Evolutionary conservation across 176 grass and related monocot genomes (phyloP).

Genomic region (Rhynchospora breviuscula): DNA sequence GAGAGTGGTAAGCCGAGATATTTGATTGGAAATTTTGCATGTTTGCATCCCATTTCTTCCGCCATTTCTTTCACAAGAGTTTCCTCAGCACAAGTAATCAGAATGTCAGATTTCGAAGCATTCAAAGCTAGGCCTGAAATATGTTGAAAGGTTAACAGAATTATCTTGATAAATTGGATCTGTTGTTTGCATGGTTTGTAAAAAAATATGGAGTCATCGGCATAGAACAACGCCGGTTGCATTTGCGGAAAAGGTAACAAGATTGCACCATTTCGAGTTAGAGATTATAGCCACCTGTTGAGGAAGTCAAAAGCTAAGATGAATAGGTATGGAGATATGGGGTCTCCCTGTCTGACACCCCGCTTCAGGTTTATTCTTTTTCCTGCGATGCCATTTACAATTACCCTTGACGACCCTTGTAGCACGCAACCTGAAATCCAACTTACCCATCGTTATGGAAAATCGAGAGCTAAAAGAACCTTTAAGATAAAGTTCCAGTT

Average conservation of each 20-base stretch:
- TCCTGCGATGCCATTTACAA: not conserved
- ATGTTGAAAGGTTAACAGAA: not conserved
- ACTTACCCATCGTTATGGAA: no score
- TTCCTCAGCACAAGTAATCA: no score
- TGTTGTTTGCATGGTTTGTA: not conserved
- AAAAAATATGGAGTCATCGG: not conserved
- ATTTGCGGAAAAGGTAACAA: not conserved
- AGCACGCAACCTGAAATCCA: no score
- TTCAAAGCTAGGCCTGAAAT: not conserved
- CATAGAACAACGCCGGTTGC: not conserved
- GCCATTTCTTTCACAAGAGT: no score
- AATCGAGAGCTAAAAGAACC: no score
- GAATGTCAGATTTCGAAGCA: no score
- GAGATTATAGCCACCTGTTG: not conserved
- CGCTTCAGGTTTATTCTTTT: not conserved
- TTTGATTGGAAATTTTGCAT: no score
- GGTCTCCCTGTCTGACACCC: not conserved
- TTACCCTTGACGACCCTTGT: no score
- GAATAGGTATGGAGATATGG: not conserved
- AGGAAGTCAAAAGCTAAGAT: not conserved
- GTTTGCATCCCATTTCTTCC: no score
- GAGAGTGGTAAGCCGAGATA: no score
- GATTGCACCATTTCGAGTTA: not conserved
- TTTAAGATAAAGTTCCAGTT: no score
- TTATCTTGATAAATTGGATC: not conserved